These are phyloP conservation scores for Effrenium voratum DNA, from an alignment of 73 alveolate genomes.

Conservation along the genomic window DNA sequence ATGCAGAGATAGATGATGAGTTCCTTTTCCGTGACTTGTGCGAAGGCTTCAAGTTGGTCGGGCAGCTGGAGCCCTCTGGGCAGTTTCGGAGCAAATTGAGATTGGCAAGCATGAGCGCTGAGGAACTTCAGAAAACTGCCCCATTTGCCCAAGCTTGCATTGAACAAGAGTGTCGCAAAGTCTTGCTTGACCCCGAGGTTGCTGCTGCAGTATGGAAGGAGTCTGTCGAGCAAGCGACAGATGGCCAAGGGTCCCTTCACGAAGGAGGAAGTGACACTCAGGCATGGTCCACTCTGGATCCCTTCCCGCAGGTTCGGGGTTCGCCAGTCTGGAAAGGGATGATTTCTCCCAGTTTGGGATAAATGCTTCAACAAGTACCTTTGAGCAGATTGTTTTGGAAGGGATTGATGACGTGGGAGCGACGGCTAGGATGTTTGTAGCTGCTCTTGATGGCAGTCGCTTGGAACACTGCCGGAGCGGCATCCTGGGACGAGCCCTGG, in stretches of 20 bases:
- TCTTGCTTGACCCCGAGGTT: too few relatives aligned
- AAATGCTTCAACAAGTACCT: background rate
- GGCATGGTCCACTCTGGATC: constrained; percentile 14
- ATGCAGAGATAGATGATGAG: too few relatives aligned
- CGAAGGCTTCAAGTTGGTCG: too few relatives aligned
- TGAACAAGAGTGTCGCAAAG: too few relatives aligned
- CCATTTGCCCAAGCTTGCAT: too few relatives aligned
- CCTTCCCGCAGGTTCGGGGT: constrained; percentile 36
- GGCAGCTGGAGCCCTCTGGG: too few relatives aligned
- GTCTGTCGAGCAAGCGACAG: too few relatives aligned
- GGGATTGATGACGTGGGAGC: background rate
- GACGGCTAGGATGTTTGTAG: background rate
- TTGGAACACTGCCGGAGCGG: background rate
- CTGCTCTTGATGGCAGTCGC: background rate
- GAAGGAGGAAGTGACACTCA: background rate
- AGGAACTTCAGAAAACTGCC: too few relatives aligned
- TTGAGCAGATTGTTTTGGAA: background rate
- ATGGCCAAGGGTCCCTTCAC: background rate
- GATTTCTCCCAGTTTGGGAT: constrained; percentile 5
- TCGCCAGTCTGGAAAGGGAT: background rate
- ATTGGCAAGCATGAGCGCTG: too few relatives aligned
- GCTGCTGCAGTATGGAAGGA: too few relatives aligned
- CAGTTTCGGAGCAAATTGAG: too few relatives aligned
- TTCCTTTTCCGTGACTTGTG: too few relatives aligned
- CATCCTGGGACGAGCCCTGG: background rate